Base-by-base conservation (phyloP, 163 green algal genomes). In the Chloromonas sp. region DNA sequence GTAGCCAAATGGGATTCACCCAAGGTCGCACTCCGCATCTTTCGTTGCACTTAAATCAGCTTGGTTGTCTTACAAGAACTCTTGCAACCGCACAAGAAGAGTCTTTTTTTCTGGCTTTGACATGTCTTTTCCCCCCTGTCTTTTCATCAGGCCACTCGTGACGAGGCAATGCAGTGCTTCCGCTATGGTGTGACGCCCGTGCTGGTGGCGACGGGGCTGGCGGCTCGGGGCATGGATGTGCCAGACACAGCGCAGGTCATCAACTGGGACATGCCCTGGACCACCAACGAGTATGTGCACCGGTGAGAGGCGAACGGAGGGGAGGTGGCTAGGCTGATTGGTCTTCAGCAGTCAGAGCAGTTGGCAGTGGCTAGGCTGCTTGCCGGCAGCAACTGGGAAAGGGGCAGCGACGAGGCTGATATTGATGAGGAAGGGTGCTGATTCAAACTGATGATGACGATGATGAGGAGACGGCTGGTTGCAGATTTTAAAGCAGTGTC, bases 131-230 rank as follows among this genome's bases (percentile, higher is more conserved):
- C 36, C 36, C 36, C 36, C 36, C 36, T 36, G 36, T 36, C 36
- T 36, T 36, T 36, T 36, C 36, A 36, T 36, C 36, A 36, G 36
- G 36, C 36, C 36, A 91, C 97, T 86, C 91, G 95, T 59, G 95
- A 98, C 85, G 88, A 93, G 87, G 96, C 97, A 57, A 92, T 99
- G 85, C 90, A 94, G 84, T 95, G 88, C 85, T 99, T 99, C 96
- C 79, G 79, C 2, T 84, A 84, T 11, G 79, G 85, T 1, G 85
- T 90, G 15, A 88, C 85, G 36, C 79, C 80, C 0, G 84, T 91
- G 11, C 61, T 92, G 71, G 87, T 92, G 79, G 82, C 81, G 70
- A 98, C 96, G 0, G 94, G 97, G 79, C 94, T 98, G 36, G 96
- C 94, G 0, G 94, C 95, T 0, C 91, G 97, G 3, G 97, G 97